Base-by-base conservation (phyloP, 495 filamentous ascomycete species). In the Darksidea phi region DNA sequence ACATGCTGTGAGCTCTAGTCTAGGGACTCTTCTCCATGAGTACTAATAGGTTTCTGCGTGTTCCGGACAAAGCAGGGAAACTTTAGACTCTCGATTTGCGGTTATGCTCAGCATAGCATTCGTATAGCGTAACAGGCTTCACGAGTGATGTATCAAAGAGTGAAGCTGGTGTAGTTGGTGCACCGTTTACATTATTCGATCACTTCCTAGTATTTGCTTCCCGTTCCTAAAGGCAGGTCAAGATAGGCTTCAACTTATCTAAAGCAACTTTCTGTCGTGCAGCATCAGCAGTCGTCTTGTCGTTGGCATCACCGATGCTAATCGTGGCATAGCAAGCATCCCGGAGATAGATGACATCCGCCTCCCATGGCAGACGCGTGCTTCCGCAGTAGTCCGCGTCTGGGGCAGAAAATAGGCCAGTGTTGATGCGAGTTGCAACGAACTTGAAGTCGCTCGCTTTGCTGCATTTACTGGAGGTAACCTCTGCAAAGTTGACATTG, bases 401-500 rank as follows among this genome's bases (percentile, higher is more conserved):
- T 6, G 69, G 71, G 0, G 66, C 69, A n/a, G 80, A 81, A 54
- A 84, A 67, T 43, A 83, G 66, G 4, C 81, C 80, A 6, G 74
- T 58, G 57, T 82, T 78, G 64, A 88, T 84, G 15, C 85, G 74
- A 46, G 77, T 83, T 23, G 88, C 66, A 1, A 88, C 79, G 65
- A 83, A 89, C 49, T 77, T 78, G 72, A 85, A 85, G 45, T 84
- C 73, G 5, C 71, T 67, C 0, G 76, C 66, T 5, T 66, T 70
- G 1, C 68, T 73, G 68, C 86, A 87, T 38, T 70, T 69, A 2
- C 64, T 67, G 2, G 71, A 75, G 1, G 66, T 72, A 12, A 84
- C 78, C 11, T 72, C 70, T 1, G 80, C 80, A 67, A 84, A 88
- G 70, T 89, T 88, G 52, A 88, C 84, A 58, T 88, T 88, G 47